Evolutionary conservation across 225 moss, liverwort and hornwort genomes (phyloP).

Genomic region (Pseudoscleropodium purum): DNA sequence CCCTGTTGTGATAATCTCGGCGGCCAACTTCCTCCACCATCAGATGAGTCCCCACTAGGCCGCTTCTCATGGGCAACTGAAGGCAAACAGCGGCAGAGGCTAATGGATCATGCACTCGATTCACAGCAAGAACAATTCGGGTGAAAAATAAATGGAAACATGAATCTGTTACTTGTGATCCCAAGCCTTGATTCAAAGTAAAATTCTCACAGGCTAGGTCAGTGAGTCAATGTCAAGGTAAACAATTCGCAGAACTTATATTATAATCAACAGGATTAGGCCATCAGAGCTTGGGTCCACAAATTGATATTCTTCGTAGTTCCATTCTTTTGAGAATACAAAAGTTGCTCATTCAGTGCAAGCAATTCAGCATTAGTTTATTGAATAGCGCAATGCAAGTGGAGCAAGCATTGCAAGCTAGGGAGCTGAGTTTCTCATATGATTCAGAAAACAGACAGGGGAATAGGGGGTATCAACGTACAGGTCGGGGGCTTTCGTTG

Average conservation of each 20-base stretch:
- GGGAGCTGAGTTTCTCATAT: not conserved
- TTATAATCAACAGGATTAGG: not conserved
- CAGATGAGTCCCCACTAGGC: constrained; percentile 54
- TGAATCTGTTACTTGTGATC: not conserved
- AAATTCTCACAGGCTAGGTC: not conserved
- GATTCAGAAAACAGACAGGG: not conserved
- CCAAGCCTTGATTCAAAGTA: not conserved
- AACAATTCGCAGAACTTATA: not conserved
- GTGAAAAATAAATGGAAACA: not conserved
- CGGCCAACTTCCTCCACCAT: constrained; percentile 83
- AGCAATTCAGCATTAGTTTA: not conserved
- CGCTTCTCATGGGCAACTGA: constrained; percentile 63
- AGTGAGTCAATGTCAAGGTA: not conserved
- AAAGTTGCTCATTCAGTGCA: not conserved
- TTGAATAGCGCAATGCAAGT: not conserved
- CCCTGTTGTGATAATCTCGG: constrained; percentile 51
- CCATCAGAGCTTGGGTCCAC: not conserved
- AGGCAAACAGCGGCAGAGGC: not conserved
- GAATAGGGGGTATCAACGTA: constrained; percentile 9
- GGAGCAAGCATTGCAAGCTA: not conserved
- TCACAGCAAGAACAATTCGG: not conserved
- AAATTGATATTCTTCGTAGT: not conserved
- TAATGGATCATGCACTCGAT: not conserved
- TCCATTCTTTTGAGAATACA: not conserved
- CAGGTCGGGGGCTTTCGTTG: constrained; percentile 39